phyloP scores from a whole-genome alignment of 2,329 filamentous ascomycete species.

The Trichoderma sp. region DNA sequence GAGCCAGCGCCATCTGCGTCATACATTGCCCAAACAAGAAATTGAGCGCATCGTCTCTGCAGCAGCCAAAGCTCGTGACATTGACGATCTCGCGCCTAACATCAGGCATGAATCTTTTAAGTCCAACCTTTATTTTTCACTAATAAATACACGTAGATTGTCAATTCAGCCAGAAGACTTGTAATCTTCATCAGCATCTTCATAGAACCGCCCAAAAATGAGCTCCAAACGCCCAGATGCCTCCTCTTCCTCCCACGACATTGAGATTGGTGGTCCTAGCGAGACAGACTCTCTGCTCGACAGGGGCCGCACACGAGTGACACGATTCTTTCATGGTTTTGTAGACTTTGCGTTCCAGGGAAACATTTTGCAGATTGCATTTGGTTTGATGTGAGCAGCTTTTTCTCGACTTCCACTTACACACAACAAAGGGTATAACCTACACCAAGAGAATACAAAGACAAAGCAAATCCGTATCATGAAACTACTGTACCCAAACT shows the following conservation, averaged over 20 bases:
- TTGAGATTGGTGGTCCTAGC: conserved; percentile 20
- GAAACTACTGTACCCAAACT: no score
- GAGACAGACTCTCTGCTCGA: conserved; percentile 44
- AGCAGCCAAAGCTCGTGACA: conserved; percentile 4
- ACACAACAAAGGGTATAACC: background rate
- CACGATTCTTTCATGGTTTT: conserved; percentile 60
- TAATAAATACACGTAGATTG: background rate
- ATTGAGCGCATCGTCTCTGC: conserved; percentile 9
- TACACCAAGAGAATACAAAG: background rate
- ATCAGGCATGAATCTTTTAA: background rate
- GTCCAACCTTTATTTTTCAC: background rate
- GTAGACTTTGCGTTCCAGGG: conserved; percentile 71
- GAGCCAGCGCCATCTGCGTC: conserved; percentile 20
- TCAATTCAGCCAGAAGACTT: background rate
- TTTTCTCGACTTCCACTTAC: background rate
- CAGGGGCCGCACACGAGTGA: conserved; percentile 46
- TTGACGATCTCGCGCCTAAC: background rate
- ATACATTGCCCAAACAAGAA: background rate
- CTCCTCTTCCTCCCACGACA: background rate
- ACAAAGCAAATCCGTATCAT: background rate
- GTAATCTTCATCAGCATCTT: background rate
- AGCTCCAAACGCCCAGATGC: conserved; percentile 10
- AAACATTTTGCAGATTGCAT: conserved; percentile 73
- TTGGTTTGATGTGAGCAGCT: conserved; percentile 64
- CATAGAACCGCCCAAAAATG: background rate